These are phyloP conservation scores for Paracoccidioides brasiliensis DNA, from an alignment of 2,329 filamentous ascomycete species.

Conservation along the genomic window DNA sequence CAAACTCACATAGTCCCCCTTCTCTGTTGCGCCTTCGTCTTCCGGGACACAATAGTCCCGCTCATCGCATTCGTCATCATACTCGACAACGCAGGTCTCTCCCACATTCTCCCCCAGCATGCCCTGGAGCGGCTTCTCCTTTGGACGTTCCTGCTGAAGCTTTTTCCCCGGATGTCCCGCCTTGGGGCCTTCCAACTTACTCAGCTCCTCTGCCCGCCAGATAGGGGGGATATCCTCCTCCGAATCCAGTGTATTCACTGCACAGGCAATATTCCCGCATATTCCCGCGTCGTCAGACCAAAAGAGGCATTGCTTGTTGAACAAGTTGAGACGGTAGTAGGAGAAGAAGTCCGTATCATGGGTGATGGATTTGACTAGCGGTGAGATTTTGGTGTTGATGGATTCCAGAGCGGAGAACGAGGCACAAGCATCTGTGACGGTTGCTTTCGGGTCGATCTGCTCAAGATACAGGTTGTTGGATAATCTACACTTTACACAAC, in stretches of 20 bases:
- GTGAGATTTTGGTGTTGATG: constrained; percentile 64
- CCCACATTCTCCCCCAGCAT: constrained; percentile 73
- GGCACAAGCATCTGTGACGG: constrained; percentile 86
- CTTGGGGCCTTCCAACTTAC: constrained; percentile 80
- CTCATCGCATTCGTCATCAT: constrained; percentile 93
- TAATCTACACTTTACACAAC: background rate
- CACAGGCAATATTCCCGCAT: constrained; percentile 94
- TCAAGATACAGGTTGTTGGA: background rate
- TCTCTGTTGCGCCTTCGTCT: constrained; percentile 71
- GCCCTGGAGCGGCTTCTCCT: constrained; percentile 63
- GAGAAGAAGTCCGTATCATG: constrained; percentile 93
- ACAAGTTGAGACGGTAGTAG: constrained; percentile 90
- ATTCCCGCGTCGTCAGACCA: constrained; percentile 89
- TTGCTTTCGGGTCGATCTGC: constrained; percentile 76
- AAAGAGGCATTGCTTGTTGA: constrained; percentile 88
- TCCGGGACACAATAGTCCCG: constrained; percentile 94
- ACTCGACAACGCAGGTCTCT: constrained; percentile 94
- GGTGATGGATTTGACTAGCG: constrained; percentile 67
- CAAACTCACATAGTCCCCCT: constrained; percentile 93
- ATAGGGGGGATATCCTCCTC: constrained; percentile 86
- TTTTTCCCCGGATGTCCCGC: constrained; percentile 75
- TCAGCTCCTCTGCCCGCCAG: constrained; percentile 84
- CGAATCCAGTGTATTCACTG: constrained; percentile 87
- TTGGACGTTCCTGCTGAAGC: constrained; percentile 54
- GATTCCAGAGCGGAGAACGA: constrained; percentile 83